Base-by-base conservation (phyloP, 1,284 basidiomycete species). In the Xanthoconium separans region DNA sequence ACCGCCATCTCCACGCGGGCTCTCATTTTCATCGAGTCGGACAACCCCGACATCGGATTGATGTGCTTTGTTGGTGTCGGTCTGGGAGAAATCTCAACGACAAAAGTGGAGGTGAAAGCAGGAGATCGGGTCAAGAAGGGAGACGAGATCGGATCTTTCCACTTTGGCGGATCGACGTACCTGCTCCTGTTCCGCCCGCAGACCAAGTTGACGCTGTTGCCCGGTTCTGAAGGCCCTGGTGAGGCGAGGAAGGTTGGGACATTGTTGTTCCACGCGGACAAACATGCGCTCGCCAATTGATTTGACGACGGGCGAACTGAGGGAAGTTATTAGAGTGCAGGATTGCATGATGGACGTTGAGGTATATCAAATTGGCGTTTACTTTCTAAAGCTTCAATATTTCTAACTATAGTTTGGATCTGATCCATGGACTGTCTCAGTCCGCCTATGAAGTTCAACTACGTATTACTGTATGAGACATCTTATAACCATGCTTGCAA, bases 11-110 rank as follows among this genome's bases (percentile, higher is more conserved):
- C 61, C 4, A 60, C 82, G 13, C 76, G 82, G 24, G 71, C 72
- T 0, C 64, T 84, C 46, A 75, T 85, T 45, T 82, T 77, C 57
- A 83, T 85, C 65, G 63, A 80, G 53, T 72, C 79, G 18, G 73
- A 77, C 45, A 79, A 81, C 58, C 70, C 75, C 0, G 42, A 47
- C n/a, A 78, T 83, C 39, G 81, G 81, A 3, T 18, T 67, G 40
- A 56, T 69, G 62, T 65, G 62, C 33, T 68, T 65, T 27, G 54
- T 65, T 11, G 65, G 50, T 2, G 59, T 65, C 4, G 62, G 65
- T 27, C 57, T 68, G 1, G 55, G 55, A 11, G 65, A 68, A 18
- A 75, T 83, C 0, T 82, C 81, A n/a, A 81, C 79, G 9, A 79
- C 77, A 50, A 74, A 77, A 41, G 48, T 70, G 1, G 63, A 58